phyloP scores from a whole-genome alignment of 1,284 basidiomycete species.

The Hortiboletus rubellus region DNA sequence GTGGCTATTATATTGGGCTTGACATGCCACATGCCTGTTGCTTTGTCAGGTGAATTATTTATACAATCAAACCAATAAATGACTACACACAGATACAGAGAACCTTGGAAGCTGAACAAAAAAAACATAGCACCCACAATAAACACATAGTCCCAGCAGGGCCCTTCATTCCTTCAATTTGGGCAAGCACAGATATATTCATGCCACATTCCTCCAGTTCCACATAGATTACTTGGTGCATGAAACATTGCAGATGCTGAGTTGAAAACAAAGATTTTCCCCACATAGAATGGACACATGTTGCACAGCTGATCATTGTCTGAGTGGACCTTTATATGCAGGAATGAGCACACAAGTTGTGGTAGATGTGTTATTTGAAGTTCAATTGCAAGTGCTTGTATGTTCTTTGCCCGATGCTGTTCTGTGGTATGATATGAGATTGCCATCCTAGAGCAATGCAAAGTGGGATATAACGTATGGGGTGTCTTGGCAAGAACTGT shows the following conservation, averaged over 20 bases:
- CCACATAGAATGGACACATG: background rate
- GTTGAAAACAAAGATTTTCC: conserved; percentile 8
- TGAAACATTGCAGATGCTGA: conserved; percentile 2
- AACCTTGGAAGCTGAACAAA: conserved; percentile 1
- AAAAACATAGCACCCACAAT: conserved; percentile 1
- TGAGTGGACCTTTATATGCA: conserved; percentile 25
- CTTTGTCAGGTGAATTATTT: background rate
- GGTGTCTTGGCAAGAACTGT: no score
- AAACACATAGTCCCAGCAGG: conserved; percentile 10
- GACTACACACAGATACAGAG: conserved; percentile 8
- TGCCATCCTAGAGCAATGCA: no score
- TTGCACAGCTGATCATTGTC: background rate
- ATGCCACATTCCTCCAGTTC: conserved; percentile 5
- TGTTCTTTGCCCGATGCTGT: background rate
- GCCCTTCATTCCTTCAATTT: conserved; percentile 5
- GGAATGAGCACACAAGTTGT: conserved; percentile 15
- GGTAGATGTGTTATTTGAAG: background rate
- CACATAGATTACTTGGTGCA: conserved; percentile 12
- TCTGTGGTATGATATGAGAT: background rate
- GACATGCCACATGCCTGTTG: conserved; percentile 14
- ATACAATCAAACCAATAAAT: conserved; percentile 10
- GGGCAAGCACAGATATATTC: conserved; percentile 7
- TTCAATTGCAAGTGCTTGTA: background rate
- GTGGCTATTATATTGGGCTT: background rate
- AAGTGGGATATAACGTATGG: no score